phyloP scores from a whole-genome alignment of 352 stramenopile species.

The Phytophthora sp. region DNA sequence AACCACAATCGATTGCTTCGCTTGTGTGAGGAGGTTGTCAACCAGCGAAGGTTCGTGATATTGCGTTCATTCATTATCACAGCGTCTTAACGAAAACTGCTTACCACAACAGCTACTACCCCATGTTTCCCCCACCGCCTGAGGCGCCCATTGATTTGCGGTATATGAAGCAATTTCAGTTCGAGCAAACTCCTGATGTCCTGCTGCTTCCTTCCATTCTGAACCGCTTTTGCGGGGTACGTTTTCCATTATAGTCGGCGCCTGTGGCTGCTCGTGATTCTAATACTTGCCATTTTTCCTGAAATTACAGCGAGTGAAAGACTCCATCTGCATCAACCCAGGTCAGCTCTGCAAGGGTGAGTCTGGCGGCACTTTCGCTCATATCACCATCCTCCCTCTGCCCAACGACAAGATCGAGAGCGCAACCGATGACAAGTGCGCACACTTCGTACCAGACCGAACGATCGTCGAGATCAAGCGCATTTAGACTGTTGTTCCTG shows the following conservation, averaged over 20 bases:
- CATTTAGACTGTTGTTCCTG: conserved; percentile 56
- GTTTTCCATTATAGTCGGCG: conserved; percentile 15
- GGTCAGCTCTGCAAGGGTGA: conserved; percentile 93
- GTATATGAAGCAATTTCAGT: conserved; percentile 91
- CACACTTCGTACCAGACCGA: conserved; percentile 86
- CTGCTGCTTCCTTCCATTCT: conserved; percentile 96
- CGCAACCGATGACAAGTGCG: conserved; percentile 45
- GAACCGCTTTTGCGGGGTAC: conserved; percentile 87
- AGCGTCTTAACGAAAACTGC: neutral
- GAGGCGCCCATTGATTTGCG: conserved; percentile 92
- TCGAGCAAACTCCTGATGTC: conserved; percentile 94
- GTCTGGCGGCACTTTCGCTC: conserved; percentile 94
- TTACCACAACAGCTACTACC: conserved; percentile 60
- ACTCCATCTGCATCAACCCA: conserved; percentile 96
- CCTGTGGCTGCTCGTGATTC: neutral
- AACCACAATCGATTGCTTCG: conserved; percentile 80
- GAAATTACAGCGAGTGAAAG: conserved; percentile 79
- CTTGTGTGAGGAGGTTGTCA: conserved; percentile 79
- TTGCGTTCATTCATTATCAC: neutral
- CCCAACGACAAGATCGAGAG: conserved; percentile 75
- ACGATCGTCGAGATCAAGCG: conserved; percentile 93
- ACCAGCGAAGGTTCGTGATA: conserved; percentile 69
- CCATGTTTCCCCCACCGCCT: conserved; percentile 75
- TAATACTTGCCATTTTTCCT: conserved; percentile 29
- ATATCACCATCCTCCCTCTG: conserved; percentile 92